A percentile compares a stretch with the other conserved stretches of the same genome.
Conservation (phyloP, 1,284 basidiomycete genomes). For the Melampsora americana region DNA sequence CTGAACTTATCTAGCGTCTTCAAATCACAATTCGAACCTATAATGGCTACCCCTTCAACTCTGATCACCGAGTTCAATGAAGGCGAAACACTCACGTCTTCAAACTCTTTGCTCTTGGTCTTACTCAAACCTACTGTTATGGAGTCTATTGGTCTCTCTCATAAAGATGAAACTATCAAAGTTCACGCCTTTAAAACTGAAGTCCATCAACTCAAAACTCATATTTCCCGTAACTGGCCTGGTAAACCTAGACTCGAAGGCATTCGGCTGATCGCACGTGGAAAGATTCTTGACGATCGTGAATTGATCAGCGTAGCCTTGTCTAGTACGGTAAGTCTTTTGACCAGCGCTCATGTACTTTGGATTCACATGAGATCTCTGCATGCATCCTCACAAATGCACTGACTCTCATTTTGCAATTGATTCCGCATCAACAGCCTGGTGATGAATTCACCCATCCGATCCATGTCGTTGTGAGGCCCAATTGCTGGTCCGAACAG, state of each 20-base stretch:
- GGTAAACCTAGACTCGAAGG: slow-evolving; percentile 43
- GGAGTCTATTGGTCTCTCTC: slow-evolving; percentile 10
- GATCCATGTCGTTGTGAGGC: slow-evolving; percentile 42
- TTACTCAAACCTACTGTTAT: slow-evolving; percentile 29
- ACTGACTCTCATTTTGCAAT: neutral
- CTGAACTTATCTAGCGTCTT: too few species aligned
- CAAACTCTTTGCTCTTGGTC: slow-evolving; percentile 33
- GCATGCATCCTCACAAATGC: neutral
- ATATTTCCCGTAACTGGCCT: slow-evolving; percentile 37
- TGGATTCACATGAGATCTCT: neutral
- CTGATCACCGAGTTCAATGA: slow-evolving; percentile 23
- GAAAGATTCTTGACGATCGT: slow-evolving; percentile 32
- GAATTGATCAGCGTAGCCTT: slow-evolving; percentile 29
- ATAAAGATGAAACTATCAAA: slow-evolving; percentile 15
- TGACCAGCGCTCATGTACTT: neutral
- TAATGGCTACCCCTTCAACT: neutral
- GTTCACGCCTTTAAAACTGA: slow-evolving; percentile 23
- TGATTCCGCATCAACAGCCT: slow-evolving; percentile 9
- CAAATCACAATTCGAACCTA: too few species aligned
- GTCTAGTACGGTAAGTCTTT: slow-evolving; percentile 4
- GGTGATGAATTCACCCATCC: slow-evolving; percentile 32
- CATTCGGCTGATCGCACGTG: slow-evolving; percentile 37
- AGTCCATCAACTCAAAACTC: slow-evolving; percentile 36
- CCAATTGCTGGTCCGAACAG: slow-evolving; percentile 43
- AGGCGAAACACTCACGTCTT: slow-evolving; percentile 15